Evolutionary conservation across 257 asterid species (phyloP).

Genomic region (Rubia yunnanensis): DNA sequence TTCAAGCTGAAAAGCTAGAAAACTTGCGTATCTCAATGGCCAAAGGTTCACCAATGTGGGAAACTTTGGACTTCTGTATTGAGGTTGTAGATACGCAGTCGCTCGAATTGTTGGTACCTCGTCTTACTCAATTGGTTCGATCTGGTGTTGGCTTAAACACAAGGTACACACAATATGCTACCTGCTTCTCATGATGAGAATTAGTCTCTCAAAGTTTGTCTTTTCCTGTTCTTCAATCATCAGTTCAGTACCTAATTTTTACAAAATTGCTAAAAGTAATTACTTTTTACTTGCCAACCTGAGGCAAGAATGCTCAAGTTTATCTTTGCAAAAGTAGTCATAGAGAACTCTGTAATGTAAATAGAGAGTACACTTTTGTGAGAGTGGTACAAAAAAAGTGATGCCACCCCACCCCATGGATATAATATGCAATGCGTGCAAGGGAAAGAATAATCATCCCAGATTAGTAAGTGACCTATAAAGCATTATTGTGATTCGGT

Average conservation of each 20-base stretch:
- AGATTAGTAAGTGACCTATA: neutral
- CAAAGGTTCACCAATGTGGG: slow-evolving; percentile 98
- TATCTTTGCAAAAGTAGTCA: neutral
- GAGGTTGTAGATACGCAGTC: slow-evolving; percentile 77
- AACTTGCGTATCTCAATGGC: slow-evolving; percentile 87
- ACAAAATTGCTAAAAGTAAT: neutral
- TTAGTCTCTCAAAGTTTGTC: neutral
- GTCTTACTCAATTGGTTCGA: slow-evolving; percentile 71
- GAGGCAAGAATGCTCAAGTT: neutral
- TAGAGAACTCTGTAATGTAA: neutral
- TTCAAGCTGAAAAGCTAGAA: slow-evolving; percentile 91
- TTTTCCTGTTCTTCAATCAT: neutral
- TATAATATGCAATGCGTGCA: neutral
- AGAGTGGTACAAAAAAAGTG: neutral
- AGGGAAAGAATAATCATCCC: neutral
- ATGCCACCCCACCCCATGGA: neutral
- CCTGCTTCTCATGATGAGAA: neutral
- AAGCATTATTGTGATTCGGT: neutral
- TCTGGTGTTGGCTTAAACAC: slow-evolving; percentile 94
- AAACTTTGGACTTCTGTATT: slow-evolving; percentile 89
- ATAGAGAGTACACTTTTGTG: neutral
- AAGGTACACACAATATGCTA: slow-evolving; percentile 32
- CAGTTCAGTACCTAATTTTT: neutral
- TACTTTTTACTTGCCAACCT: neutral
- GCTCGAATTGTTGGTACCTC: slow-evolving; percentile 78